Conservation (phyloP, 2,329 filamentous ascomycete genomes). For the Mycosphaerella arachidis region DNA sequence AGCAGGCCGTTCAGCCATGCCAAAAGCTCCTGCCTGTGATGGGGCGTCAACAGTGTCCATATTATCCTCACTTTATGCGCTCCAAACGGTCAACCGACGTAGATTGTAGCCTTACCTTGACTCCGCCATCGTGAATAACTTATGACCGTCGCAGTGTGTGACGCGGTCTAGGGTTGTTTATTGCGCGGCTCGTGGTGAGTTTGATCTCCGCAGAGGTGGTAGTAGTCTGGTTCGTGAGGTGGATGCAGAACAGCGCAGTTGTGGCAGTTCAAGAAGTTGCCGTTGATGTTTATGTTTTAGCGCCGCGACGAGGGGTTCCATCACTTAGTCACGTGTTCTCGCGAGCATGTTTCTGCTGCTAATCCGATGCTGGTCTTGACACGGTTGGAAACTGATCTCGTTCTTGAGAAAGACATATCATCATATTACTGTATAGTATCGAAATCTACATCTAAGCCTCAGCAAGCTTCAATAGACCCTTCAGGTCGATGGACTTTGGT, state of each 20-base stretch:
- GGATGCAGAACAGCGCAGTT: neutral
- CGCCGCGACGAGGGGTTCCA: neutral
- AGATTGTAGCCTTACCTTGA: slow-evolving; percentile 16
- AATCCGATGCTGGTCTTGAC: too few species aligned
- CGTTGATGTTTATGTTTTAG: neutral
- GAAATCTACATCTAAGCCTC: slow-evolving; percentile 19
- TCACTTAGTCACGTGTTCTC: neutral
- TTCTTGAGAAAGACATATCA: neutral
- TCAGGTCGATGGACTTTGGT: slow-evolving; percentile 93
- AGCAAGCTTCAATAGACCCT: slow-evolving; percentile 68
- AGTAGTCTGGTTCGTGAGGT: neutral
- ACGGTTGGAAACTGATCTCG: neutral
- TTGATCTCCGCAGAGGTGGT: neutral
- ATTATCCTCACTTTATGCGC: neutral
- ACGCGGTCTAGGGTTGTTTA: too few species aligned
- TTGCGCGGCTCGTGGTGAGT: neutral
- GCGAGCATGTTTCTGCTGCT: too few species aligned
- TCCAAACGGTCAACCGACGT: neutral
- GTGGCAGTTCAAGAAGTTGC: neutral
- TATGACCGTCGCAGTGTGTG: neutral
- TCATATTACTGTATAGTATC: neutral
- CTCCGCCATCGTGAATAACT: slow-evolving; percentile 22
- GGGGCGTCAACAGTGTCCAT: slow-evolving; percentile 7
- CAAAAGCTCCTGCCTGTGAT: slow-evolving; percentile 84
- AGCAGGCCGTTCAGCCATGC: slow-evolving; percentile 97